Base-by-base conservation (phyloP, 148 eudicot species). In the Vaccinium macrocarpon region DNA sequence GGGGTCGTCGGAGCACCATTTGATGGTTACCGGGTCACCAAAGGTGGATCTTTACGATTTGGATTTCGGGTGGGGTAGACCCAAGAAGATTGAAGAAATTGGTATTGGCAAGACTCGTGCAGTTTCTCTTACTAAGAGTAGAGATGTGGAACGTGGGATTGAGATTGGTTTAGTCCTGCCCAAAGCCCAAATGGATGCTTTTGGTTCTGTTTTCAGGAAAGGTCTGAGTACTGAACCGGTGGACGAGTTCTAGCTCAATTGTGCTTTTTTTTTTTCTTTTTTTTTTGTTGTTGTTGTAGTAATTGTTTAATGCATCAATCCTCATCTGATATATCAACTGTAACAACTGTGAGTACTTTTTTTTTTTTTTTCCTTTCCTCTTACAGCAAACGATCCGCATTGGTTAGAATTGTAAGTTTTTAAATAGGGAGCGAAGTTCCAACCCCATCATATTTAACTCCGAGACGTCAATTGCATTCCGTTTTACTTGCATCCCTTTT, bases 61-160 rank as follows among this genome's bases (percentile, higher is more conserved):
- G 61, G 93, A 93, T 86, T 91, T 93, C 71, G 95, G 95, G 57
- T 91, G 90, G 91, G 93, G 92, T 6, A 84, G 73, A 42, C 90
- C 92, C 0, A 84, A 48, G 81, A 91, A 90, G 78, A 74, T 91
- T 18, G 92, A 91, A 75, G 89, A 85, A 46, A 76, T 90, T 38
- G 86, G 88, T 21, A 87, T 91, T 57, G 92, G 90, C 77, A 82
- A 6, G 15, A 75, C 68, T 29, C 82, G 87, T 82, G 87, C 88
- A 12, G 82, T 93, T 25, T 90, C 93, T 21, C 81, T 91, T 18
- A 82, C 82, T 7, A 86, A 87, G 27, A 84, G 89, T 42, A 90
- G 86, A 82, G 90, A 90, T 27, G 49, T 82, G 42, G 85, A 84
- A 23, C 91, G 93, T 0, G 93, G 91, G 23, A 85, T 93, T 38